Percentiles rank a stretch among this genome's conserved stretches.
Conservation (phyloP, 176 grass and related monocot genomes). For the Triticum aestivum region DNA sequence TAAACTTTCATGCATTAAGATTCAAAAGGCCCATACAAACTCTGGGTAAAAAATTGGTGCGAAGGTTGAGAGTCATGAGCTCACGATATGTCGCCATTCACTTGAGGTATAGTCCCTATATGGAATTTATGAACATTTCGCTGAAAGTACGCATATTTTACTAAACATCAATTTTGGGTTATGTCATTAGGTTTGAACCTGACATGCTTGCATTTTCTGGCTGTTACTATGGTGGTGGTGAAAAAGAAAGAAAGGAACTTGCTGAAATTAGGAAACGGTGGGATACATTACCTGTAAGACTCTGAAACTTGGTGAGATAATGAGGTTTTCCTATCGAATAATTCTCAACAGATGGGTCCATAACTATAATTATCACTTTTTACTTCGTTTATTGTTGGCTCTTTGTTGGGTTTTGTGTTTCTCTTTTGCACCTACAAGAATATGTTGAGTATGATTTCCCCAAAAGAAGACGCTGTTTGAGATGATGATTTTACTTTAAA, state of each 20-base stretch:
- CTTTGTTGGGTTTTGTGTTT: background rate
- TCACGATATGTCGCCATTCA: slow-evolving; percentile 76
- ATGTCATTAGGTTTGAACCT: slow-evolving; percentile 75
- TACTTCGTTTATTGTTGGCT: background rate
- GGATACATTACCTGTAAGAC: slow-evolving; percentile 90
- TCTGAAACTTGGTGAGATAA: slow-evolving; percentile 43
- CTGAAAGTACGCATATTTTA: slow-evolving; percentile 6
- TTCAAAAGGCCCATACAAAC: slow-evolving; percentile 67
- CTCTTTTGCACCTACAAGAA: background rate
- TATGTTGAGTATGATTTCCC: background rate
- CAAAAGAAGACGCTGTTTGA: background rate
- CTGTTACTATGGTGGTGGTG: slow-evolving; percentile 91
- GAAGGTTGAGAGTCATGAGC: slow-evolving; percentile 65
- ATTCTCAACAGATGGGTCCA: background rate
- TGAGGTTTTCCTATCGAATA: slow-evolving; percentile 20
- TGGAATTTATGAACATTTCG: background rate
- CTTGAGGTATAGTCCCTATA: slow-evolving; percentile 60
- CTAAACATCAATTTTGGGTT: background rate
- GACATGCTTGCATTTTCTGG: slow-evolving; percentile 99
- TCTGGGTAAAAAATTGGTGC: slow-evolving; percentile 69
- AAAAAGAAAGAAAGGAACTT: slow-evolving; percentile 83
- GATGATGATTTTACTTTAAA: background rate
- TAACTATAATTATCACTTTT: background rate
- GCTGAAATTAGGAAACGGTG: slow-evolving; percentile 93
- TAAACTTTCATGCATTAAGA: slow-evolving; percentile 91